Evolutionary conservation across 441 rosid species (phyloP).

Genomic region (Oxalis stricta): DNA sequence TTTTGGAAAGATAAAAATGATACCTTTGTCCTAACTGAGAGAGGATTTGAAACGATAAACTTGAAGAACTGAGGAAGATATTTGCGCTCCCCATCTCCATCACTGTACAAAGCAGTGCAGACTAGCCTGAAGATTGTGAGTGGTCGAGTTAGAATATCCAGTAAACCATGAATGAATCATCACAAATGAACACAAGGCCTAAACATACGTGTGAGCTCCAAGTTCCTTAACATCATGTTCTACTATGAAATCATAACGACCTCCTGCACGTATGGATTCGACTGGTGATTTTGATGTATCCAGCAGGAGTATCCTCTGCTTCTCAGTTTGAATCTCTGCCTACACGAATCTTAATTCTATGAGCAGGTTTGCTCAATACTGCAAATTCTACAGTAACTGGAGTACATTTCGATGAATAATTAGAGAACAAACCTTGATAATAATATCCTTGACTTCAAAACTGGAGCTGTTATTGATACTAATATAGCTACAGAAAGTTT

Average conservation of each 20-base stretch:
- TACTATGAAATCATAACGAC: slow-evolving; percentile 93
- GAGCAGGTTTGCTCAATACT: too few species aligned
- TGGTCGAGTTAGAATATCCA: slow-evolving; percentile 1
- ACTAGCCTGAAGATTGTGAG: slow-evolving; percentile 47
- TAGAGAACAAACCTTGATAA: slow-evolving; percentile 48
- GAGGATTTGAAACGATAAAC: slow-evolving; percentile 80
- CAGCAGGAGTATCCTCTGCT: slow-evolving; percentile 75
- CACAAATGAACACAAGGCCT: too few species aligned
- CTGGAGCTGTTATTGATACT: slow-evolving; percentile 85
- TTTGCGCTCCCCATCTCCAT: slow-evolving; percentile 78
- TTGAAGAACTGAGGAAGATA: slow-evolving; percentile 96
- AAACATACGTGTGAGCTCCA: slow-evolving; percentile 83
- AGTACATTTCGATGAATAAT: not conserved
- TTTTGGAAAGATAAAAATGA: not conserved
- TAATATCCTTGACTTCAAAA: slow-evolving; percentile 71
- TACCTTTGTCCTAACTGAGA: slow-evolving; percentile 93
- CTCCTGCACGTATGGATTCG: slow-evolving; percentile 72
- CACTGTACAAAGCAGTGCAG: slow-evolving; percentile 82
- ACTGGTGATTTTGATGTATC: slow-evolving; percentile 86
- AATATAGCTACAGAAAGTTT: slow-evolving; percentile 87
- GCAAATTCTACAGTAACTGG: too few species aligned
- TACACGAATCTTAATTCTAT: too few species aligned
- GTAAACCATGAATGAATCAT: too few species aligned
- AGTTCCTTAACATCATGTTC: slow-evolving; percentile 98
- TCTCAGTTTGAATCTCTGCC: slow-evolving; percentile 97